A percentile compares a stretch with the other conserved stretches of the same genome.
Evolutionary conservation across 345 rosid genomes (phyloP).

Genomic region (Passiflora organensis): DNA sequence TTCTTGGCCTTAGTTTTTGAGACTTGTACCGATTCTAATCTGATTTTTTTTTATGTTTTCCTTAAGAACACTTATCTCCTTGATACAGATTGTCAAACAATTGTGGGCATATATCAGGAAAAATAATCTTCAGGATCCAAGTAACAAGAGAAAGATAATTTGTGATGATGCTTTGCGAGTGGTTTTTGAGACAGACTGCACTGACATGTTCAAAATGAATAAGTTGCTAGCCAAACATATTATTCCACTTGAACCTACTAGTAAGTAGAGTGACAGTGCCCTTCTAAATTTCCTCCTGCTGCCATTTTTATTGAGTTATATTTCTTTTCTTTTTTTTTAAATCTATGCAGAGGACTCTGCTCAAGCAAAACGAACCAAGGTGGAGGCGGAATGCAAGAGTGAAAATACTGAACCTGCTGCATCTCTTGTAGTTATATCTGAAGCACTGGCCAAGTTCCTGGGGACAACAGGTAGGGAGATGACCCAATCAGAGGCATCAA

Average conservation of each 20-base stretch:
- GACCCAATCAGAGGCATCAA: constrained; percentile 49
- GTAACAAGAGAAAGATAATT: constrained; percentile 94
- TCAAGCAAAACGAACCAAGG: constrained; percentile 69
- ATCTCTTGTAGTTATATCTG: constrained; percentile 53
- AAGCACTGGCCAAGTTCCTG: constrained; percentile 73
- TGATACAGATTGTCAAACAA: constrained; percentile 80
- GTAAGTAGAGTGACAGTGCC: constrained; percentile 34
- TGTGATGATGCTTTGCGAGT: constrained; percentile 87
- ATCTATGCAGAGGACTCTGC: constrained; percentile 59
- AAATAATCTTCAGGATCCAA: constrained; percentile 94
- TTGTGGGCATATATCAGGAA: constrained; percentile 96
- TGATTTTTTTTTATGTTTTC: not conserved
- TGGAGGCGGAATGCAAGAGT: constrained; percentile 43
- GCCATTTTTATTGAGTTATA: constrained; percentile 1
- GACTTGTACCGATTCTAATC: no score
- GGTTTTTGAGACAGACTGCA: constrained; percentile 93
- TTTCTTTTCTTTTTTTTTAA: constrained; percentile 3
- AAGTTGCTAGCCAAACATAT: constrained; percentile 92
- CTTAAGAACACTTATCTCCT: constrained; percentile 14
- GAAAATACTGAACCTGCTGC: constrained; percentile 40
- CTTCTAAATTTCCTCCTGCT: not conserved
- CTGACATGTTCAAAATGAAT: constrained; percentile 99
- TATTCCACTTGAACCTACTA: constrained; percentile 70
- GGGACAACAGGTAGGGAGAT: constrained; percentile 62
- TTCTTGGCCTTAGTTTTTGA: not conserved